Evolutionary conservation across 2,329 filamentous ascomycete species (phyloP).

Genomic region (Biscogniauxia sp.): DNA sequence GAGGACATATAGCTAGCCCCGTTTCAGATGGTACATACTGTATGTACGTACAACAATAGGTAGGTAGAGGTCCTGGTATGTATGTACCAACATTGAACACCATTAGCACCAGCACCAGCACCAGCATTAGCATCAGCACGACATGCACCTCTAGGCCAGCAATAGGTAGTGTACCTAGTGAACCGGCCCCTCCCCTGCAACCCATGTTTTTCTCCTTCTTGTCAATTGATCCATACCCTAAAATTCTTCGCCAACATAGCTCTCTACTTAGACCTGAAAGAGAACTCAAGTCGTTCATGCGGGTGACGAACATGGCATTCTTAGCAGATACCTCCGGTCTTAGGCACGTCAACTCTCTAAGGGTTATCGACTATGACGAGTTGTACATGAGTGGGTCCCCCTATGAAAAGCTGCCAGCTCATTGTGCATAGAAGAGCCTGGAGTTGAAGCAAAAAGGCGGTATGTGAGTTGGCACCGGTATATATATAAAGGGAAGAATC

Average conservation of each 20-base stretch:
- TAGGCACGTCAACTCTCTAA: background rate
- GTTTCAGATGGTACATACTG: no score
- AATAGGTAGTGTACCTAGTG: no score
- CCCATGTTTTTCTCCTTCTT: no score
- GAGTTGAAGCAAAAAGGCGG: conserved; percentile 34
- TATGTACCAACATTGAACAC: no score
- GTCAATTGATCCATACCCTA: no score
- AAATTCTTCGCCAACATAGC: background rate
- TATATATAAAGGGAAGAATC: conserved; percentile 26
- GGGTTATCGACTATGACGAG: conserved; percentile 14
- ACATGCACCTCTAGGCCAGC: no score
- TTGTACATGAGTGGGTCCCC: conserved; percentile 30
- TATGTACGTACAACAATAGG: no score
- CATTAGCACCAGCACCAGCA: no score
- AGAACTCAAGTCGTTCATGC: background rate
- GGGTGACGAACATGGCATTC: background rate
- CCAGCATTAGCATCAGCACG: no score
- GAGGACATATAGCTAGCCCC: no score
- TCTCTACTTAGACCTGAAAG: background rate
- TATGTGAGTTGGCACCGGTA: conserved; percentile 28
- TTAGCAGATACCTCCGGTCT: background rate
- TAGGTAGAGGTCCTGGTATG: no score
- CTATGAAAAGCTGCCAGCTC: conserved; percentile 35
- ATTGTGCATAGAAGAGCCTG: conserved; percentile 35
- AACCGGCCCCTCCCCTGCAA: no score